Evolutionary conservation across 352 stramenopile species (phyloP).

Genomic region (Detonula confervacea): DNA sequence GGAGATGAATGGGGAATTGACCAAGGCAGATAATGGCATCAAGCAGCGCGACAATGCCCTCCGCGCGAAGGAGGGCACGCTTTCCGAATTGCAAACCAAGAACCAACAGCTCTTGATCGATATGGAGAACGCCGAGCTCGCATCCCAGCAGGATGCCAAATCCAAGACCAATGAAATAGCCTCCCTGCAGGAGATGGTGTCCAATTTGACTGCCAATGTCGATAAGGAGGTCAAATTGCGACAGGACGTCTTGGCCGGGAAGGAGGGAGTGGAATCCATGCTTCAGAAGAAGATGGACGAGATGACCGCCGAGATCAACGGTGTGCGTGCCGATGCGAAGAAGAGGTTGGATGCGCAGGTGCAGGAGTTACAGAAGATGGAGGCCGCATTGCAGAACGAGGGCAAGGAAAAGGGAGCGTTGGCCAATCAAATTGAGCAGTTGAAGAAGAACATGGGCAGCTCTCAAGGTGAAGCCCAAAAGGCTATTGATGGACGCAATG

Average conservation of each 20-base stretch:
- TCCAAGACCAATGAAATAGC: constrained; percentile 46
- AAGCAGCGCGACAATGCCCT: constrained; percentile 29
- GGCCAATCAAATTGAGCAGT: constrained; percentile 6
- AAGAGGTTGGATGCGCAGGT: constrained; percentile 20
- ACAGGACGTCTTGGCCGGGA: constrained; percentile 42
- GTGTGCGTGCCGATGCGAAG: constrained; percentile 32
- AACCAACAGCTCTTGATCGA: constrained; percentile 25
- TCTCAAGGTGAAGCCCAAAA: constrained; percentile 25
- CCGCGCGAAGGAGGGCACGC: constrained; percentile 17
- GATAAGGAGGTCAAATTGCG: constrained; percentile 55
- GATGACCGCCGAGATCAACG: constrained; percentile 37
- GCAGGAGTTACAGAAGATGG: constrained; percentile 42
- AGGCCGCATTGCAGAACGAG: constrained; percentile 25
- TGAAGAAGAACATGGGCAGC: constrained; percentile 25
- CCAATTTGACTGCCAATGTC: constrained; percentile 37
- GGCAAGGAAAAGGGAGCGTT: constrained; percentile 18
- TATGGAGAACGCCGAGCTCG: constrained; percentile 17
- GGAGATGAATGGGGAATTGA: constrained; percentile 21
- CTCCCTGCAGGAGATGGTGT: constrained; percentile 42
- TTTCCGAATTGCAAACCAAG: constrained; percentile 37
- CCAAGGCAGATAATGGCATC: constrained; percentile 31
- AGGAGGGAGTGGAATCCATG: constrained; percentile 43
- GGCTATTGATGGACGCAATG: constrained; percentile 32
- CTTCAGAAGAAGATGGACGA: constrained; percentile 50
- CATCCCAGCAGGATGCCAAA: constrained; percentile 21